phyloP scores from a whole-genome alignment of 2,329 filamentous ascomycete genomes.

The Aaosphaeria pasadenensis region DNA sequence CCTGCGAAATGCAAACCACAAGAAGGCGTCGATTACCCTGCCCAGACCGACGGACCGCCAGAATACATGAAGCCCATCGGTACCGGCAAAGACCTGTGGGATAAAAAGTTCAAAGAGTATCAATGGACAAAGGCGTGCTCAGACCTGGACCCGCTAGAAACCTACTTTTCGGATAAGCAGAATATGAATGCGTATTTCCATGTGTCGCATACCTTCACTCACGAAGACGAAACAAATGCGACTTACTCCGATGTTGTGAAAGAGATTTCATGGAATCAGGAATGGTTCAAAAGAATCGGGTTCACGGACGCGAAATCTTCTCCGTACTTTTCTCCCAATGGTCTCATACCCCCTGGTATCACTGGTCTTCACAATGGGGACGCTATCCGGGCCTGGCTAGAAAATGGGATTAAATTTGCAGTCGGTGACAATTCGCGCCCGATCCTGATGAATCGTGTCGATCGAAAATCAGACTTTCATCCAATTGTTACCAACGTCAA shows the following conservation, averaged over 20 bases:
- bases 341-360: constrained; percentile 59
- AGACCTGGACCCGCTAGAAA: constrained; percentile 45
- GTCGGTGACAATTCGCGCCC: constrained; percentile 61
- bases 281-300: constrained; percentile 53
- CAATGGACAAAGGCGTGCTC: constrained; percentile 47
- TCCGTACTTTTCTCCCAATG: constrained; percentile 48
- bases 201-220: constrained; percentile 42
- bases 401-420: constrained; percentile 54
- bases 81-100: constrained; percentile 31
- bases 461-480: constrained; percentile 41
- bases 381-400: constrained; percentile 55
- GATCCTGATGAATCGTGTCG: constrained; percentile 45
- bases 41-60: constrained; percentile 36
- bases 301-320: constrained; percentile 41
- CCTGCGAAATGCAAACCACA: constrained; percentile 24
- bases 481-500: constrained; percentile 50
- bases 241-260: constrained; percentile 54
- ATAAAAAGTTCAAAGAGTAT: constrained; percentile 39
- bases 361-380: constrained; percentile 62
- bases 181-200: constrained; percentile 54
- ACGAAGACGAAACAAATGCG: constrained; percentile 56
- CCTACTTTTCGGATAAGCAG: constrained; percentile 47
- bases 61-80: constrained; percentile 44
- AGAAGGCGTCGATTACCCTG: constrained; percentile 30
- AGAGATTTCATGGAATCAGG: constrained; percentile 59